phyloP scores from a whole-genome alignment of 148 eudicot genomes.

The Fagopyrum esculentum region DNA sequence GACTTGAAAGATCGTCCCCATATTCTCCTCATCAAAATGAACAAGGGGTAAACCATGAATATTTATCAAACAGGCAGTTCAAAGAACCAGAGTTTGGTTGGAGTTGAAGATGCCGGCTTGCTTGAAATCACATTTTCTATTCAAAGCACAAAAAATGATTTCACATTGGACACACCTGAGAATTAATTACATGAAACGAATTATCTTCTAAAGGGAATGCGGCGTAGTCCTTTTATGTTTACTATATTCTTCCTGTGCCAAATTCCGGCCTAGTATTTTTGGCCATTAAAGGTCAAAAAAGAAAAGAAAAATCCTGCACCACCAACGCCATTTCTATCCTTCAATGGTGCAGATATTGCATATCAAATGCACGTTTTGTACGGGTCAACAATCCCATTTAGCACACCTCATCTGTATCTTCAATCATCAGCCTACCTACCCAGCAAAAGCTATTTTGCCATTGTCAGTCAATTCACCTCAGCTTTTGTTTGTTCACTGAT shows the following conservation, averaged over 20 bases:
- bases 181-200: background rate
- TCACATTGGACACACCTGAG: background rate
- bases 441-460: background rate
- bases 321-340: background rate
- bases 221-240: background rate
- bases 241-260: background rate
- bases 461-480: background rate
- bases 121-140: background rate
- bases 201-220: background rate
- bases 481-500: background rate
- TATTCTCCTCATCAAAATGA: too few relatives aligned
- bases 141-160: background rate
- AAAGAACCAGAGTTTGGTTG: too few relatives aligned
- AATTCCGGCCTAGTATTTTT: background rate
- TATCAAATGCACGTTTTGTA: background rate
- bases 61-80: too few relatives aligned
- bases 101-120: too few relatives aligned
- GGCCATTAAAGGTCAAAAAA: background rate
- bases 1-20: too few relatives aligned
- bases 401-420: background rate
- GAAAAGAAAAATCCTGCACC: background rate
- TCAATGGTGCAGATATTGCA: background rate
- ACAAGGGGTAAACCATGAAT: too few relatives aligned
- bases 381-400: too few relatives aligned
- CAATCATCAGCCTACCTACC: background rate